phyloP scores from a whole-genome alignment of 352 stramenopile species.

The Globisporangium okanoganense region DNA sequence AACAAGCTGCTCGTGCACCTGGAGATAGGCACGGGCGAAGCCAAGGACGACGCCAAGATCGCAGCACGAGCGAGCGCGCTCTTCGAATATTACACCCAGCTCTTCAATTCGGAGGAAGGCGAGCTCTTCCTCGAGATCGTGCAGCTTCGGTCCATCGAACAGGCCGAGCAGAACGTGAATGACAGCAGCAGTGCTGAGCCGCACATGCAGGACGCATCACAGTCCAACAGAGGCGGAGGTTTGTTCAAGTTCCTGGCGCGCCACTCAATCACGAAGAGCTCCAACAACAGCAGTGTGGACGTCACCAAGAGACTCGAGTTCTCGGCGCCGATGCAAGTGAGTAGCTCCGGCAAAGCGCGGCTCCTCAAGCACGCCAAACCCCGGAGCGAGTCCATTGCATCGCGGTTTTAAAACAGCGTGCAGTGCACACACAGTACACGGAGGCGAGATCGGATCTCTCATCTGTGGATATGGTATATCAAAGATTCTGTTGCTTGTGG shows the following conservation, averaged over 20 bases:
- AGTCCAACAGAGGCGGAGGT: constrained; percentile 12
- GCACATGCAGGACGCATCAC: not conserved
- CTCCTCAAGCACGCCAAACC: constrained; percentile 11
- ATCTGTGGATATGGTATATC: too few species aligned
- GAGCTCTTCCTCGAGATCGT: constrained; percentile 56
- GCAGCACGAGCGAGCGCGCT: constrained; percentile 33
- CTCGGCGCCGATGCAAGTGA: constrained; percentile 43
- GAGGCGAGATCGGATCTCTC: too few species aligned
- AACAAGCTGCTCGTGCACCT: constrained; percentile 49
- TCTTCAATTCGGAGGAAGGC: constrained; percentile 61
- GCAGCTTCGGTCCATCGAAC: constrained; percentile 20
- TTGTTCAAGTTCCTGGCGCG: constrained; percentile 37
- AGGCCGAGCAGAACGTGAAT: constrained; percentile 7
- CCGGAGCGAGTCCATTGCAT: not conserved
- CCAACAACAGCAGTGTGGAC: constrained; percentile 16
- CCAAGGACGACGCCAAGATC: constrained; percentile 55
- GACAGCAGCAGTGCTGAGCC: not conserved
- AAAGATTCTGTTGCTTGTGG: too few species aligned
- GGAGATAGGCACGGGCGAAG: constrained; percentile 24
- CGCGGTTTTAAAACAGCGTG: not conserved
- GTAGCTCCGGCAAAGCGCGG: constrained; percentile 18
- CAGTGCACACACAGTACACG: not conserved
- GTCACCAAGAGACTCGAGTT: constrained; percentile 52
- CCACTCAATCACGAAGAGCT: constrained; percentile 18
- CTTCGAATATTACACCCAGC: constrained; percentile 62